Evolutionary conservation across 2,329 filamentous ascomycete genomes (phyloP).

Genomic region (Trichoderma aggressivum): DNA sequence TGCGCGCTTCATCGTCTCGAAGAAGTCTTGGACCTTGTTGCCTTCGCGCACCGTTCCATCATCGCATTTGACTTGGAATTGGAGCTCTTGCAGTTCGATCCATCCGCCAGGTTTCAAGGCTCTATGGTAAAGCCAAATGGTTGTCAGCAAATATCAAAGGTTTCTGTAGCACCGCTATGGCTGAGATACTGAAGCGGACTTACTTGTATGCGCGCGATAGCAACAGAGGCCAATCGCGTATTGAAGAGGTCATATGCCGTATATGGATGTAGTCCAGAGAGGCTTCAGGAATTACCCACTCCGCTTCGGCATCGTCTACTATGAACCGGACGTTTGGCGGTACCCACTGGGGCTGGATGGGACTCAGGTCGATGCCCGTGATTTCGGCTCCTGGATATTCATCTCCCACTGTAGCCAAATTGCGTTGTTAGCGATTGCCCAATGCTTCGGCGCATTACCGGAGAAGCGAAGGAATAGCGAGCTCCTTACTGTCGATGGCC

Average conservation of each 20-base stretch:
- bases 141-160: not conserved
- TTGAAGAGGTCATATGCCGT: slow-evolving; percentile 29
- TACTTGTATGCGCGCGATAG: slow-evolving; percentile 7
- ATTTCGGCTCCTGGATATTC: slow-evolving; percentile 38
- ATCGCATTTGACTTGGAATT: slow-evolving; percentile 29
- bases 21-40: slow-evolving; percentile 29
- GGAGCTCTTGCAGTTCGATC: slow-evolving; percentile 41
- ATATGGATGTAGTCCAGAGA: slow-evolving; percentile 34
- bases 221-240: slow-evolving; percentile 29
- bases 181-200: not conserved
- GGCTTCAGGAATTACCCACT: slow-evolving; percentile 42
- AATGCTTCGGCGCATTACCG: not conserved
- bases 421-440: not conserved
- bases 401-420: slow-evolving; percentile 31
- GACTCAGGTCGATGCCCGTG: slow-evolving; percentile 39
- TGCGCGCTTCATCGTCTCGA: slow-evolving; percentile 29
- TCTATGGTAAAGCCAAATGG: slow-evolving; percentile 5
- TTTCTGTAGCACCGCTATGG: fast-evolving
- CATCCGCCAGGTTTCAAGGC: slow-evolving; percentile 43
- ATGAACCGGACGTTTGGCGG: slow-evolving; percentile 38
- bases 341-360: slow-evolving; percentile 34
- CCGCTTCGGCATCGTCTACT: slow-evolving; percentile 34
- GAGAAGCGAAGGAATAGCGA: not conserved
- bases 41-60: slow-evolving; percentile 28
- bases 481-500: slow-evolving; percentile 42